phyloP scores from a whole-genome alignment of 1,139 yeast genomes.

The Magnusiomyces starmeri region DNA sequence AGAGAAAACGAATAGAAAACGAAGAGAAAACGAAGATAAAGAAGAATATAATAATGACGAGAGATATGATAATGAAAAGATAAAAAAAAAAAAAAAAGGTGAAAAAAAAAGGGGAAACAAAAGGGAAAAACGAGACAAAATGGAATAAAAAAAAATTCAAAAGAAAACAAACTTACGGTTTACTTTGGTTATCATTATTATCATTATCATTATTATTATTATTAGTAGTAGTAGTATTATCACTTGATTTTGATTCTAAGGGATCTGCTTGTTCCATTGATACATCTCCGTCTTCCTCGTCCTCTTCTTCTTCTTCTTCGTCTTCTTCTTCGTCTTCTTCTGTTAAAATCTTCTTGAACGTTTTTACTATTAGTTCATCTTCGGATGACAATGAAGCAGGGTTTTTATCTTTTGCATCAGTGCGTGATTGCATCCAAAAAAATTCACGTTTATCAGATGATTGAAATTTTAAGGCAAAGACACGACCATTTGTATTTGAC shows the following conservation, averaged over 20 bases:
- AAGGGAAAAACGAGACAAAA: too few species aligned
- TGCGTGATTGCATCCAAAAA: slow-evolving; percentile 87
- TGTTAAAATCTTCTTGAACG: slow-evolving; percentile 48
- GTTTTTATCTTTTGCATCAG: slow-evolving; percentile 52
- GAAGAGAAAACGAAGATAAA: too few species aligned
- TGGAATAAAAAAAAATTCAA: background rate
- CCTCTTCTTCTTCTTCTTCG: slow-evolving; percentile 30
- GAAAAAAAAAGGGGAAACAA: background rate
- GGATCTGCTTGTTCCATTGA: background rate
- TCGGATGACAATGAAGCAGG: slow-evolving; percentile 47
- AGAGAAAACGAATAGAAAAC: too few species aligned
- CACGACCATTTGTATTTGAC: slow-evolving; percentile 77
- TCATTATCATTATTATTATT: too few species aligned
- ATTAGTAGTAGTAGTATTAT: too few species aligned
- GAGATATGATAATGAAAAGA: background rate
- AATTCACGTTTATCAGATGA: slow-evolving; percentile 79
- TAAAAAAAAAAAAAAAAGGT: background rate
- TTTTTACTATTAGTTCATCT: slow-evolving; percentile 49
- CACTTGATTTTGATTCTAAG: background rate
- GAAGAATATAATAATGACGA: too few species aligned
- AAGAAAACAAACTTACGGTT: background rate
- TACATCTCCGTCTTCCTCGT: slow-evolving; percentile 3
- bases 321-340: slow-evolving; percentile 40
- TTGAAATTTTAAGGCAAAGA: slow-evolving; percentile 71
- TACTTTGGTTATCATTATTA: too few species aligned